Conservation (phyloP, 192 early-diverging fungal genomes). For the Kickxella alabastrina region DNA sequence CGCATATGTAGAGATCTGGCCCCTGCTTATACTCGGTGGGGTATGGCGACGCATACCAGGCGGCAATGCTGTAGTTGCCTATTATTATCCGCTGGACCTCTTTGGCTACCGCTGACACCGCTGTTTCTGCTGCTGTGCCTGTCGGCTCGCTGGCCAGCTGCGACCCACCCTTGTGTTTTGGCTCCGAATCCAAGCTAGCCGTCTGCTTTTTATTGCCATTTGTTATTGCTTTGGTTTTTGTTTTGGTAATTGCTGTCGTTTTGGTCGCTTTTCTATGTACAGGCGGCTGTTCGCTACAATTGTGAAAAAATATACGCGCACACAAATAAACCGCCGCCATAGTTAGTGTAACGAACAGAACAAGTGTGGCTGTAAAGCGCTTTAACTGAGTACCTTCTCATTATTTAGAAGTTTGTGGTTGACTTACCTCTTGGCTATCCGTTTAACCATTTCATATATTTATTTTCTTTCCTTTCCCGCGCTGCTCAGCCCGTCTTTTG, state of each 20-base stretch:
- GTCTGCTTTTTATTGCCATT: too few relatives aligned
- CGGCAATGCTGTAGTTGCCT: slow-evolving; percentile 79
- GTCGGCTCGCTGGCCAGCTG: too few relatives aligned
- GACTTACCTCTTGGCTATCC: slow-evolving; percentile 20
- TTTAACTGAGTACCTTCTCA: neutral
- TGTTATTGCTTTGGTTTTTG: neutral
- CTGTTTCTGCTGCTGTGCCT: neutral
- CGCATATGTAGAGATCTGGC: slow-evolving; percentile 78
- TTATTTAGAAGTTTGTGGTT: neutral
- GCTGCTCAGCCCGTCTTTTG: too few relatives aligned
- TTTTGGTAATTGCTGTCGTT: neutral
- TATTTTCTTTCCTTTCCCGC: too few relatives aligned
- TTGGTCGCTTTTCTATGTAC: neutral
- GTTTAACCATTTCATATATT: slow-evolving; percentile 22
- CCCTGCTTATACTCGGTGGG: slow-evolving; percentile 80
- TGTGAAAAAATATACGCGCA: too few relatives aligned
- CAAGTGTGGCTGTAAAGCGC: too few relatives aligned
- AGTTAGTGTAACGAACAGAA: too few relatives aligned
- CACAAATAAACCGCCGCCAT: neutral
- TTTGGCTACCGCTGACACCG: neutral
- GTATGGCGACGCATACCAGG: slow-evolving; percentile 94
- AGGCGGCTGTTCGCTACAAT: neutral
- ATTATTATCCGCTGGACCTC: slow-evolving; percentile 58
- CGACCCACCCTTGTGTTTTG: too few relatives aligned
- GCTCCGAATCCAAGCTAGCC: too few relatives aligned